phyloP scores from a whole-genome alignment of 495 filamentous ascomycete species.

The Geoglossum glabrum region DNA sequence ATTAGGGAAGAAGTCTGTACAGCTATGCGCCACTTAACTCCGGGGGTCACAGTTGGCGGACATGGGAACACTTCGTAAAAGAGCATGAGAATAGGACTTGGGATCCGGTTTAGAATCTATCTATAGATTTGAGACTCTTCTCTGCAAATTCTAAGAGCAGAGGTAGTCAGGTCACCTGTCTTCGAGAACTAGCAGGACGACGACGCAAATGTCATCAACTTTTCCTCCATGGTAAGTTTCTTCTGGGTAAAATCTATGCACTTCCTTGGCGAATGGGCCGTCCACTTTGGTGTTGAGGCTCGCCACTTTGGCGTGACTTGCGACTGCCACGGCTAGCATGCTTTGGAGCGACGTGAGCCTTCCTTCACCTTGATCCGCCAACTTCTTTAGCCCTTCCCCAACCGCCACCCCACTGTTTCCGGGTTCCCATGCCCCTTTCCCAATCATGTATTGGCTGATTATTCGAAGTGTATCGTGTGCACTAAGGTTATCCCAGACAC shows the following conservation, averaged over 20 bases:
- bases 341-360: constrained; percentile 39
- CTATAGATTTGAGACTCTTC: no score
- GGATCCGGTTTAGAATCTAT: no score
- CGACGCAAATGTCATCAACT: constrained; percentile 71
- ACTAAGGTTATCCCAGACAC: constrained; percentile 93
- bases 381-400: constrained; percentile 28
- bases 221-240: constrained; percentile 76
- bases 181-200: constrained; percentile 25
- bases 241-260: constrained; percentile 65
- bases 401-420: constrained; percentile 37
- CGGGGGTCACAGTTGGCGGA: neutral
- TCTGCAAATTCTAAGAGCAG: no score
- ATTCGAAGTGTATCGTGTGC: constrained; percentile 68
- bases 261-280: constrained; percentile 87
- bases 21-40: no score
- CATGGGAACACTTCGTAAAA: no score
- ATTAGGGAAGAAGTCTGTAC: no score
- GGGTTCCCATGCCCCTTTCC: constrained; percentile 45
- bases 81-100: no score
- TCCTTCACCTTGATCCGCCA: constrained; percentile 28
- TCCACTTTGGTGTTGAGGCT: constrained; percentile 59
- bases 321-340: constrained; percentile 56
- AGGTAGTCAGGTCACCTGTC: neutral
- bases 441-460: constrained; percentile 53
- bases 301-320: constrained; percentile 60